Conservation (phyloP, 2,329 filamentous ascomycete genomes). For the Mollisiaceae sp. region DNA sequence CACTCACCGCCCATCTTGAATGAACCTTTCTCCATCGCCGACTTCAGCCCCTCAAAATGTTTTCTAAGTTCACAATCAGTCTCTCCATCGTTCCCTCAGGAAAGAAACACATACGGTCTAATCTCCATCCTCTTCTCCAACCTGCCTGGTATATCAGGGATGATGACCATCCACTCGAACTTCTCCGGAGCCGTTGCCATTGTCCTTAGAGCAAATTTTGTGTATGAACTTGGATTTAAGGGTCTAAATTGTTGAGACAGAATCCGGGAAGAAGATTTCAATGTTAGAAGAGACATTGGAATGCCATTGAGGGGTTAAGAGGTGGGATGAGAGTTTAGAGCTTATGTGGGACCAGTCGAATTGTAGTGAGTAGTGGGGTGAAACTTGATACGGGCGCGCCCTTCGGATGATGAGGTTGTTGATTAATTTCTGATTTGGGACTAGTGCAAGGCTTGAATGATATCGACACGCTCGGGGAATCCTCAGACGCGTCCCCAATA, state of each 20-base stretch:
- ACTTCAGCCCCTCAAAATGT: slow-evolving; percentile 52
- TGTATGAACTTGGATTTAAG: background rate
- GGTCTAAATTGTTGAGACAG: background rate
- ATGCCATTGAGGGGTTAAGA: background rate
- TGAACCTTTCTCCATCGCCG: slow-evolving; percentile 57
- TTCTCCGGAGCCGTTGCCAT: slow-evolving; percentile 42
- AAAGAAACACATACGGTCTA: slow-evolving; percentile 53
- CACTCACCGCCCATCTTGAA: slow-evolving; percentile 61
- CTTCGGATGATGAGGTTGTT: background rate
- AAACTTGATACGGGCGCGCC: background rate
- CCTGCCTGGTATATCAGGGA: slow-evolving; percentile 68
- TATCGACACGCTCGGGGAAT: background rate
- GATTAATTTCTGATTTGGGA: background rate
- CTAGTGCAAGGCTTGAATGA: background rate
- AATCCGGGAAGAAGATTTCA: slow-evolving; percentile 8
- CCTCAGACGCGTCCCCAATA: background rate
- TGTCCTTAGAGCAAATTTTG: slow-evolving; percentile 6
- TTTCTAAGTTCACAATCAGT: slow-evolving; percentile 25
- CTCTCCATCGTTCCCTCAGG: background rate
- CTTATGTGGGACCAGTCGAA: background rate
- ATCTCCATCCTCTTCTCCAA: slow-evolving; percentile 66
- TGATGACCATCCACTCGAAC: slow-evolving; percentile 70
- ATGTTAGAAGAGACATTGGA: slow-evolving; percentile 7
- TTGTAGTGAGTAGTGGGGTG: slow-evolving; percentile 1
- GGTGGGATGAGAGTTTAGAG: slow-evolving; percentile 5